Evolutionary conservation across 2,329 filamentous ascomycete genomes (phyloP).

Genomic region (Neopestalotiopsis rosae): DNA sequence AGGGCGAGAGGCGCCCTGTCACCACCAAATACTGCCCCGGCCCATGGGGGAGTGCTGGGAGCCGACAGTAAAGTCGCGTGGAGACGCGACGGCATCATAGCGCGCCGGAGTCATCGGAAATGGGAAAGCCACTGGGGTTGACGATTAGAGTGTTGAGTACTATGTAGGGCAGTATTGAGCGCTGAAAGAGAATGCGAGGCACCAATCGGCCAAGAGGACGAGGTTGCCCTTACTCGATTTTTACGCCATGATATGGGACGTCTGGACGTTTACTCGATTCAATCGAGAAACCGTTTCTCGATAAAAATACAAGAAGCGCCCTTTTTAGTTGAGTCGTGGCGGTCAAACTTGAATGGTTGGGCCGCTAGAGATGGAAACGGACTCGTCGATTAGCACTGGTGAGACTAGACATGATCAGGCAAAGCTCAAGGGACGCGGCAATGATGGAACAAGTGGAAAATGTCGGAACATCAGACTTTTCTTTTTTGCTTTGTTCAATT

Average conservation of each 20-base stretch:
- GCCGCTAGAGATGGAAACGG: slow-evolving; percentile 2
- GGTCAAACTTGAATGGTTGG: background rate
- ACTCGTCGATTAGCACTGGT: background rate
- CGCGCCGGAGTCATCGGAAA: background rate
- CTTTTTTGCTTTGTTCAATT: background rate
- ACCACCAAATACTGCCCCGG: background rate
- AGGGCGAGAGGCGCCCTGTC: background rate
- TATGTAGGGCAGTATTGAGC: background rate
- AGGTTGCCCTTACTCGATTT: slow-evolving; percentile 31
- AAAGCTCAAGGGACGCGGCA: background rate
- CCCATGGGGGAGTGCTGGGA: no score
- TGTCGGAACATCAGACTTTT: background rate
- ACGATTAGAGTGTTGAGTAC: background rate
- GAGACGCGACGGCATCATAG: background rate
- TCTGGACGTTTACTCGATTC: slow-evolving; percentile 34
- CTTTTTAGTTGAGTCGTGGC: background rate
- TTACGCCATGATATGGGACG: background rate
- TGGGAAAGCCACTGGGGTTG: background rate
- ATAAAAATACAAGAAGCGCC: slow-evolving; percentile 28
- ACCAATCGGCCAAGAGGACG: slow-evolving; percentile 27
- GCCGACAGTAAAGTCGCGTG: background rate
- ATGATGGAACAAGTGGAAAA: background rate
- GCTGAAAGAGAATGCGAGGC: slow-evolving; percentile 6
- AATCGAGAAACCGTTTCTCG: slow-evolving; percentile 34
- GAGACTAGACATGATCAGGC: slow-evolving; percentile 8